phyloP scores from a whole-genome alignment of 1,139 yeast genomes.

The Blastobotrys niveus region DNA sequence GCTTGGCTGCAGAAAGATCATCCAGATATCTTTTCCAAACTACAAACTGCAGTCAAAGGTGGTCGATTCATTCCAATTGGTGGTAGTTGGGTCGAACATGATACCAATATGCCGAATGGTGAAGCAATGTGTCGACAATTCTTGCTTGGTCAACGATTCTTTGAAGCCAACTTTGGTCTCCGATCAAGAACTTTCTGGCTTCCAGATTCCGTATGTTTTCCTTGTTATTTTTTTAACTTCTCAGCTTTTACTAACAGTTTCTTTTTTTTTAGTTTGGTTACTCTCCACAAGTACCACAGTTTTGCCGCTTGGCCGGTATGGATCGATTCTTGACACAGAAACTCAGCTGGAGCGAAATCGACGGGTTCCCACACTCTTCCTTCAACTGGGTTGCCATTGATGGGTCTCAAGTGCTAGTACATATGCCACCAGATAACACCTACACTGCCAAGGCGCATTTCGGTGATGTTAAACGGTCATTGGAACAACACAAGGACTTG shows the following conservation, averaged over 20 bases:
- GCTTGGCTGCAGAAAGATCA: conserved; percentile 85
- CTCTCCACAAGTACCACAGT: conserved; percentile 89
- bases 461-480: conserved; percentile 82
- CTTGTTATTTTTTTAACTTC: not conserved
- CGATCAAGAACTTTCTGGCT: conserved; percentile 80
- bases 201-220: conserved; percentile 60
- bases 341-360: conserved; percentile 92
- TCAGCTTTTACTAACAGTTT: not conserved
- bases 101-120: conserved; percentile 89
- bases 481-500: conserved; percentile 73
- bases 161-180: conserved; percentile 68
- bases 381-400: conserved; percentile 95
- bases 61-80: conserved; percentile 84
- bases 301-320: conserved; percentile 79
- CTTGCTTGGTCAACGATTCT: conserved; percentile 82
- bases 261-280: conserved; percentile 57
- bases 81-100: conserved; percentile 97
- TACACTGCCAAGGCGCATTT: conserved; percentile 90
- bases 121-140: conserved; percentile 88
- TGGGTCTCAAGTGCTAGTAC: conserved; percentile 87
- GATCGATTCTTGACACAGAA: conserved; percentile 86
- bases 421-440: conserved; percentile 97
- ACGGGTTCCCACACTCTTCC: conserved; percentile 79
- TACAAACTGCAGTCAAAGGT: conserved; percentile 59
- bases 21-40: conserved; percentile 64